Evolutionary conservation across 169 alveolate genomes (phyloP).

Genomic region (Miamiensis avidus): DNA sequence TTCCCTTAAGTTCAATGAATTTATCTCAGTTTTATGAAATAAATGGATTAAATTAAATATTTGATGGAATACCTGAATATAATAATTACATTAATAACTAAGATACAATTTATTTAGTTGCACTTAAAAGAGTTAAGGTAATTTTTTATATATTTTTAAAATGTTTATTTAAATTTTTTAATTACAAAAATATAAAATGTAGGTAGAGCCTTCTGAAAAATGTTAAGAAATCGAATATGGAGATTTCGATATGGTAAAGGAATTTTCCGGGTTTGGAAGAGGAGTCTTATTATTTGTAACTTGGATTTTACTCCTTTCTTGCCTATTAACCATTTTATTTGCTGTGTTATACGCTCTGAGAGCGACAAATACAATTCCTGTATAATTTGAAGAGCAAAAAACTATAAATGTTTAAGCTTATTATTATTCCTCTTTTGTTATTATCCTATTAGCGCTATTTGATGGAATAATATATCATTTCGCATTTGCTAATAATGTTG

Average conservation of each 20-base stretch:
- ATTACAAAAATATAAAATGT: too few species aligned
- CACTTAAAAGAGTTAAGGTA: background rate
- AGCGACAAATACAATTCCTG: background rate
- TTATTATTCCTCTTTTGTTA: background rate
- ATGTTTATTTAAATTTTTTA: too few species aligned
- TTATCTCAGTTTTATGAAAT: too few species aligned
- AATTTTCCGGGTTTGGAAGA: background rate
- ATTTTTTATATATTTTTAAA: too few species aligned
- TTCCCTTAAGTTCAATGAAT: background rate
- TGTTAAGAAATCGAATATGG: background rate
- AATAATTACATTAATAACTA: background rate
- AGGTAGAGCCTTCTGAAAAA: background rate
- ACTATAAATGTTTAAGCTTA: background rate
- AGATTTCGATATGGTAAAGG: background rate
- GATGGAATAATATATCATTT: background rate
- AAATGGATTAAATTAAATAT: too few species aligned
- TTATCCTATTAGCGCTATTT: background rate
- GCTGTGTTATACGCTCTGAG: background rate
- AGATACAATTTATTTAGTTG: background rate
- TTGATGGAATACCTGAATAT: background rate
- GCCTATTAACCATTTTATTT: background rate
- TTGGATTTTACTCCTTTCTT: too few species aligned
- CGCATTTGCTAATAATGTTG: background rate
- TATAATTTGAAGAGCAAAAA: background rate
- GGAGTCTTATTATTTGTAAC: background rate